phyloP scores from a whole-genome alignment of 352 stramenopile genomes.

The Phytopythium mirpurense region DNA sequence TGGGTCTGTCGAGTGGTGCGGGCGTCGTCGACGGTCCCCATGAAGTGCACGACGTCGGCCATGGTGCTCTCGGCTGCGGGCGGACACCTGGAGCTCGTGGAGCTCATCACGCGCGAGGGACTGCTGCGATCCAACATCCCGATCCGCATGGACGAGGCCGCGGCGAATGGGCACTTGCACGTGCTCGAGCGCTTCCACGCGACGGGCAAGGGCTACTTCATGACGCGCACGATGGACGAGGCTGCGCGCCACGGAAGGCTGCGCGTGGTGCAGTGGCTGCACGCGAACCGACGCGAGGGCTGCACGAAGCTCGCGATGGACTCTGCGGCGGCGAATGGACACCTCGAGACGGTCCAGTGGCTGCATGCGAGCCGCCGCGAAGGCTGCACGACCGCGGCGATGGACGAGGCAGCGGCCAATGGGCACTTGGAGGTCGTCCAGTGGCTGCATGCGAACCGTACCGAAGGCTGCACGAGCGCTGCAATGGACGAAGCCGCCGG shows the following conservation, averaged over 20 bases:
- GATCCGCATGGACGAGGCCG: conserved; percentile 12
- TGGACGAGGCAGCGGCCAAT: conserved; percentile 17
- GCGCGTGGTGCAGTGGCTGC: conserved; percentile 13
- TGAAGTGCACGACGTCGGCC: conserved; percentile 13
- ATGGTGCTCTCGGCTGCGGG: conserved; percentile 8
- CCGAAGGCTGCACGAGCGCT: conserved; percentile 10
- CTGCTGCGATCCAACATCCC: conserved; percentile 7
- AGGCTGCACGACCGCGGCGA: conserved; percentile 11
- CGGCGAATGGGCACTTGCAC: conserved; percentile 9
- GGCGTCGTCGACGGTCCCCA: conserved; percentile 1
- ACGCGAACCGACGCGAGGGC: conserved; percentile 16
- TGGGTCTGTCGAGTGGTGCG: conserved; percentile 12
- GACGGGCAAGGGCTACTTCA: conserved; percentile 3
- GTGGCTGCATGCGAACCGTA: conserved; percentile 13
- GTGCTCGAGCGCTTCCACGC: conserved; percentile 13
- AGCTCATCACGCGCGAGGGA: conserved; percentile 8
- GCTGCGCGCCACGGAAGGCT: conserved; percentile 6
- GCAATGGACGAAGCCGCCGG: conserved; percentile 21
- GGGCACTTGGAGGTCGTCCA: conserved; percentile 14
- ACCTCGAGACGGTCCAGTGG: conserved; percentile 16
- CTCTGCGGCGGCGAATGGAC: conserved; percentile 13
- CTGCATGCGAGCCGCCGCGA: conserved; percentile 15
- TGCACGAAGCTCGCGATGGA: conserved; percentile 16
- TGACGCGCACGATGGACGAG: conserved; percentile 8
- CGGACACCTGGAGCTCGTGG: conserved; percentile 12